Conservation (phyloP, 2,329 filamentous ascomycete genomes). For the Colletotrichum navitas region DNA sequence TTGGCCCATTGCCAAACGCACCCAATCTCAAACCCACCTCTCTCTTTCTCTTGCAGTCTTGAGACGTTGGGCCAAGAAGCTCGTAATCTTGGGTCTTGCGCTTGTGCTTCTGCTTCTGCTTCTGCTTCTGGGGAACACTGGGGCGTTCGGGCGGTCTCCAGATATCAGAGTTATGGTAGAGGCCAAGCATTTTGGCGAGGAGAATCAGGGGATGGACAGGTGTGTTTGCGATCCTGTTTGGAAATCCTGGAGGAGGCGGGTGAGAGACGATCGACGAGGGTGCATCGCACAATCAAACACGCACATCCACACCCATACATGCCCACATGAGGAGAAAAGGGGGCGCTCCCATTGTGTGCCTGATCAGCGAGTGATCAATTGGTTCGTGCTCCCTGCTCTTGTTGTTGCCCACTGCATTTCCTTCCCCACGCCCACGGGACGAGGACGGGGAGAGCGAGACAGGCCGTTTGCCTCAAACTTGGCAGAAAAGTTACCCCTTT, state of each 20-base stretch:
- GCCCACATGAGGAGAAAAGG: not conserved
- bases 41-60: not conserved
- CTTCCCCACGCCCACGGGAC: not conserved
- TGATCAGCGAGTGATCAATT: not conserved
- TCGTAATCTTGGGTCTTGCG: conserved; percentile 1
- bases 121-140: conserved; percentile 16
- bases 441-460: not conserved
- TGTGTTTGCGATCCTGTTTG: conserved; percentile 38
- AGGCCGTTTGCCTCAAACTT: conserved; percentile 1
- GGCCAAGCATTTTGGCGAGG: conserved; percentile 40
- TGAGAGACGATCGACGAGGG: conserved; percentile 33
- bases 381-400: not conserved
- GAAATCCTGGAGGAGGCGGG: conserved; percentile 35
- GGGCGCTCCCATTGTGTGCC: not conserved
- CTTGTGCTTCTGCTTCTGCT: not conserved
- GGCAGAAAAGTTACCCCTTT: not conserved
- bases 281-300: conserved; percentile 18
- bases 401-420: conserved; percentile 10
- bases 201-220: conserved; percentile 33
- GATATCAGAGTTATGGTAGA: conserved; percentile 16
- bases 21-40: not conserved
- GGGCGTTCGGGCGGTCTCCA: conserved; percentile 12
- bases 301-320: too few relatives aligned
- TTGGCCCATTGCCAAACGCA: not conserved
- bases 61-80: not conserved